Evolutionary conservation across 2,329 filamentous ascomycete genomes (phyloP), one percentile per base, ranked within the genome.

Genomic region (Colletotrichum sp.): DNA sequence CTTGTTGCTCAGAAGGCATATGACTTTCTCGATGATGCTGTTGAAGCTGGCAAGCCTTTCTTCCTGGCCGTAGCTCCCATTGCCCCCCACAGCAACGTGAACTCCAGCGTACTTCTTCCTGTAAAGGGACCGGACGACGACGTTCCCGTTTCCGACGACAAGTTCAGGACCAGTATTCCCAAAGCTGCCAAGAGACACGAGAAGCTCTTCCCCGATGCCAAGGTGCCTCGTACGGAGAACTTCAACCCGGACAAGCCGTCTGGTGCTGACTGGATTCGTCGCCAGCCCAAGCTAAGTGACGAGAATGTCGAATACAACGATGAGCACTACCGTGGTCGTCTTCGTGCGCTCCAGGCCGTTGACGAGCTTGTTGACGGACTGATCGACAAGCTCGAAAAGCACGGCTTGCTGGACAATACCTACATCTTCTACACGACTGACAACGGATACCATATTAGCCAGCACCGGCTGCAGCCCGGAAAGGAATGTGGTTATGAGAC

Each of bases 21-120:
- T 8, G 90, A 88, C 0, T 91, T 94, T 60, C 83, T 95, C 0
- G 88, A 92, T 4, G 90, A 94, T 67, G 93, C 91, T 0, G 84
- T 92, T 4, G 81, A 84, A 0, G 92, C 86, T 0, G 83, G 85
- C 2, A 77, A 80, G 43, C 91, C 91, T 0, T 93, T 92, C 82
- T 92, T 92, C 79, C 79, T 93, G 10, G 86, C 85, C 1, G 85
- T 92, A 12, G 89, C 91, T 0, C 91, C 91, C 1, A 82, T 83
- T 28, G 82, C 82, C 2, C 82, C 83, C 1, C 82, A 84, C 71
- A 79, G 78, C 34, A 81, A 84, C 57, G 77, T 82, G 21, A 79
- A 78, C 63, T 75, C 74, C 65, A 83, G 73, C 74, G 80, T 71
- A 9, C 67, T 78, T 81, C 92, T 93, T 80, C 82, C 93, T 5